Percentiles rank a stretch among this genome's conserved stretches.
Evolutionary conservation across 768 basidiomycete species (phyloP).

Genomic region (Trametes cubensis): DNA sequence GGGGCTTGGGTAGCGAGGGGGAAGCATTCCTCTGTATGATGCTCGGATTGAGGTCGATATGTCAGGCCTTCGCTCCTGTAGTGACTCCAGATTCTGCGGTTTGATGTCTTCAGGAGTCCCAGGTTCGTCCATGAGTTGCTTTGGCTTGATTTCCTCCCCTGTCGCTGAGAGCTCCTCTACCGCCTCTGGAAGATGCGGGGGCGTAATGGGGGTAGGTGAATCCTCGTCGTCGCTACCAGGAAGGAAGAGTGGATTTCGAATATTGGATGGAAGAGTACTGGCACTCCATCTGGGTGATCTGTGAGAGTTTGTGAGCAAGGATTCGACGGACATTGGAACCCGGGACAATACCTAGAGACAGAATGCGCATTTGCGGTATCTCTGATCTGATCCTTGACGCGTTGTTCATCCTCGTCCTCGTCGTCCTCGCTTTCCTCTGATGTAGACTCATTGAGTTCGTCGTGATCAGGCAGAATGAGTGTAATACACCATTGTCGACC

Average conservation of each 20-base stretch:
- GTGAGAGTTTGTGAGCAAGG: no score
- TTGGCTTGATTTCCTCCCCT: not conserved
- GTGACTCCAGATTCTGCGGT: not conserved
- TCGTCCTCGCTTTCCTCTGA: constrained; percentile 1
- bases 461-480: constrained; percentile 13
- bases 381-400: not conserved
- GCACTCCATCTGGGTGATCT: not conserved
- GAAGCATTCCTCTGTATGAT: constrained; percentile 22
- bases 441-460: constrained; percentile 1
- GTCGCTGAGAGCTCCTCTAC: not conserved
- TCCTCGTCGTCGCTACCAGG: constrained; percentile 4
- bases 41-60: not conserved
- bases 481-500: not conserved
- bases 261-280: not conserved
- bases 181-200: not conserved
- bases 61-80: not conserved
- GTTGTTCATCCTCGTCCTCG: not conserved
- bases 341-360: no score
- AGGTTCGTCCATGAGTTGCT: not conserved
- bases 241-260: constrained; percentile 1
- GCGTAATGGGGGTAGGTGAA: constrained; percentile 9
- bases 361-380: not conserved
- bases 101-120: not conserved
- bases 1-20: constrained; percentile 24
- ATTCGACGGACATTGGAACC: no score